Percentiles rank a stretch among this genome's conserved stretches.
These are phyloP conservation scores for Daucus carota DNA, from an alignment of 129 eudicot species.

Conservation along the genomic window DNA sequence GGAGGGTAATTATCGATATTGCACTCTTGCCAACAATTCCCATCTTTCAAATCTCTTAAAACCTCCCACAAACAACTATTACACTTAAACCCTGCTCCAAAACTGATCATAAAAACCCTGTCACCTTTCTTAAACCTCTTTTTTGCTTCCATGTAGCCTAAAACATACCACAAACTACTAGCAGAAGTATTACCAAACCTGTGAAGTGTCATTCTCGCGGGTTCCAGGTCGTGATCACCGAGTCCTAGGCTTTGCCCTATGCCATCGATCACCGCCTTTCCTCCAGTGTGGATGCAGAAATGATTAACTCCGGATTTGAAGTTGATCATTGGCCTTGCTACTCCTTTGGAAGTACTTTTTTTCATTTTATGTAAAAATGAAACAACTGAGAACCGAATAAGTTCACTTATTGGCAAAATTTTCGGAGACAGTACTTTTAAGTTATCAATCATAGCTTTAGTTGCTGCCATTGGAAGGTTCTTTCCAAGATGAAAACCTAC, in stretches of 20 bases:
- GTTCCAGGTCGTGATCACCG: not conserved
- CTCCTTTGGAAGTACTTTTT: not conserved
- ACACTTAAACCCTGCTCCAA: conserved; percentile 4
- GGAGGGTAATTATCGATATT: not conserved
- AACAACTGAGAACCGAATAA: not conserved
- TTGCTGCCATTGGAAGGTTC: conserved; percentile 1
- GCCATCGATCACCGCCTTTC: conserved; percentile 5
- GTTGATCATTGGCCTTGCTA: not conserved
- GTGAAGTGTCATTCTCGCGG: not conserved
- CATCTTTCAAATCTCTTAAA: not conserved
- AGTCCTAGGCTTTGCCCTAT: not conserved
- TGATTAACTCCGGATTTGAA: not conserved
- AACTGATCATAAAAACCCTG: not conserved
- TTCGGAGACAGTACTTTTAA: not conserved
- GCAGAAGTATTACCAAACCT: conserved; percentile 5
- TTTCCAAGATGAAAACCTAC: conserved; percentile 2
- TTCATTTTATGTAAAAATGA: not conserved
- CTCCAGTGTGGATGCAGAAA: conserved; percentile 4
- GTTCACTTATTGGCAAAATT: not conserved
- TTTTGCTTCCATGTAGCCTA: not conserved
- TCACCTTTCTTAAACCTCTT: not conserved
- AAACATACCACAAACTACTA: not conserved
- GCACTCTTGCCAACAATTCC: not conserved
- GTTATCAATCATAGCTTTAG: not conserved
- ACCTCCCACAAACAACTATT: conserved; percentile 4